A percentile compares a stretch with the other conserved stretches of the same genome.
These are phyloP conservation scores for Gelatoporia subvermispora DNA, from an alignment of 768 basidiomycete genomes.

Conservation along the genomic window DNA sequence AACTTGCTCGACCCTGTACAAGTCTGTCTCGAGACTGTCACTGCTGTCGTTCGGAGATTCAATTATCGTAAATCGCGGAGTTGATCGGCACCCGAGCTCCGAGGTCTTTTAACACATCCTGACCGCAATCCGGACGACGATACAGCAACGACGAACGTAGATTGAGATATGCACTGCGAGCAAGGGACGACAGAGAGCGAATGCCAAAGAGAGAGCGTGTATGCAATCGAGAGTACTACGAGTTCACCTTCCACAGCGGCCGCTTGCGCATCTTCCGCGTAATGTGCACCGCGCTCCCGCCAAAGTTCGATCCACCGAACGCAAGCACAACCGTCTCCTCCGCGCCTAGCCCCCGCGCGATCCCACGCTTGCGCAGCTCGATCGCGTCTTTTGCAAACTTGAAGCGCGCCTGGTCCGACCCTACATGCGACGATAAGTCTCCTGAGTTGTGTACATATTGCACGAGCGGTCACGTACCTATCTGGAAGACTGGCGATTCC, in stretches of 20 bases:
- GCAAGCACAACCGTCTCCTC: constrained; percentile 92
- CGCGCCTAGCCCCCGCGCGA: constrained; percentile 55
- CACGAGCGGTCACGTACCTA: constrained; percentile 44
- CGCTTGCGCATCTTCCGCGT: constrained; percentile 73
- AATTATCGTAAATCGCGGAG: not conserved
- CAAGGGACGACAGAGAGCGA: not conserved
- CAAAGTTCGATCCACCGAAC: constrained; percentile 68
- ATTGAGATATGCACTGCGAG: not conserved
- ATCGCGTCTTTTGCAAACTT: constrained; percentile 90
- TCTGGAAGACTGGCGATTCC: constrained; percentile 74
- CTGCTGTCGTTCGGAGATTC: not conserved
- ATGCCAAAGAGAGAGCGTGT: constrained; percentile 15
- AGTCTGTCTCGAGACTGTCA: not conserved
- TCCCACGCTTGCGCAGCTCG: constrained; percentile 74
- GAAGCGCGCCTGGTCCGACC: constrained; percentile 82
- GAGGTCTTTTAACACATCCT: not conserved
- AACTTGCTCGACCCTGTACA: no score
- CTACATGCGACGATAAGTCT: constrained; percentile 29
- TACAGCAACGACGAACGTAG: not conserved
- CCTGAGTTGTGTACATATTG: not conserved
- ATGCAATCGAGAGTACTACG: constrained; percentile 13
- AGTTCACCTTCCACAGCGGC: constrained; percentile 39
- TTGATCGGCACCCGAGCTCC: not conserved
- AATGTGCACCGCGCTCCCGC: constrained; percentile 76
- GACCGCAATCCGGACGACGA: not conserved